phyloP scores from a whole-genome alignment of 1,139 yeast species.

The Candida sanyaensis region DNA sequence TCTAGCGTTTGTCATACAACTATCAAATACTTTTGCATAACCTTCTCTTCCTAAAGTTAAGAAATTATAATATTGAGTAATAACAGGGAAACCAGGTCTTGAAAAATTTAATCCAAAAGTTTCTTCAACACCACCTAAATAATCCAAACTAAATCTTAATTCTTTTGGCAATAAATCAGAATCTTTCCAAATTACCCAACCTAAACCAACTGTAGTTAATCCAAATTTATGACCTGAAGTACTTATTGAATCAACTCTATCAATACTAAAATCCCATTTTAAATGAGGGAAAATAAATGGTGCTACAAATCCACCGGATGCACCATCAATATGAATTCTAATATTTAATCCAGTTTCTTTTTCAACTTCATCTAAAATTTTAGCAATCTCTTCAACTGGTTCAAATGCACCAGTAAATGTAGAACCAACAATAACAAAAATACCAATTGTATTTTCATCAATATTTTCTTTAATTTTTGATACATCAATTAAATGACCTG shows the following conservation, averaged over 20 bases:
- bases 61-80: constrained; percentile 84
- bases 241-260: constrained; percentile 81
- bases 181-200: constrained; percentile 89
- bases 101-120: constrained; percentile 86
- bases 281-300: constrained; percentile 78
- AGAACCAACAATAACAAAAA: constrained; percentile 85
- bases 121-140: constrained; percentile 88
- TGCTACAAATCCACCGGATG: constrained; percentile 87
- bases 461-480: constrained; percentile 58
- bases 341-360: constrained; percentile 65
- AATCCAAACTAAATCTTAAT: constrained; percentile 53
- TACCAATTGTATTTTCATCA: constrained; percentile 93
- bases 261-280: constrained; percentile 79
- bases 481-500: constrained; percentile 67
- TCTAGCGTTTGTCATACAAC: constrained; percentile 70
- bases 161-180: constrained; percentile 63
- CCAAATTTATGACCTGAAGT: constrained; percentile 97
- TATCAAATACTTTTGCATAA: constrained; percentile 60
- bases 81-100: constrained; percentile 89
- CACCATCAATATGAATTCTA: constrained; percentile 93
- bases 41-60: constrained; percentile 72
- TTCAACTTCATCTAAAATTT: constrained; percentile 67
- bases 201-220: constrained; percentile 84
- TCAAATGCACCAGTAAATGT: constrained; percentile 95
- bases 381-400: constrained; percentile 61